These are phyloP conservation scores for Flaveria bidentis DNA, from an alignment of 129 eudicot species.

Conservation along the genomic window DNA sequence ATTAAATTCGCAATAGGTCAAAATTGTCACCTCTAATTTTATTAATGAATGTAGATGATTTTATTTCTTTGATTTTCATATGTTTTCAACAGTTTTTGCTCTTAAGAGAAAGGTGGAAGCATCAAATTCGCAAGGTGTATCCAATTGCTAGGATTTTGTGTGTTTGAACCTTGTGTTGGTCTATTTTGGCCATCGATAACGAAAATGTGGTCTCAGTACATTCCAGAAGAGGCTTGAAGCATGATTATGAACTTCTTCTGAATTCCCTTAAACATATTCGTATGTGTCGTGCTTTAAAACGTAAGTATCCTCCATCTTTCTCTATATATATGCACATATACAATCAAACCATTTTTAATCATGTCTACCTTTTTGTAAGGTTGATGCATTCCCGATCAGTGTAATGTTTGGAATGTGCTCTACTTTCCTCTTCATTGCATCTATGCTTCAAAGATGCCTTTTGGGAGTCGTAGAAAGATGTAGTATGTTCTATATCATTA, in stretches of 20 bases:
- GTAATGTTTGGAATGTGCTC: constrained; percentile 99
- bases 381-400: constrained; percentile 92
- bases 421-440: constrained; percentile 83
- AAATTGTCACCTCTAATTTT: no score
- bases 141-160: constrained; percentile 72
- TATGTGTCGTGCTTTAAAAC: constrained; percentile 61
- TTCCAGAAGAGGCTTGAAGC: constrained; percentile 70
- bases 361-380: constrained; percentile 43
- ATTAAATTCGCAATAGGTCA: no score
- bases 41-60: background rate
- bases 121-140: constrained; percentile 62
- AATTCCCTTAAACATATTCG: constrained; percentile 65
- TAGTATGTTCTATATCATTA: constrained; percentile 49
- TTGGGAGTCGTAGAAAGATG: constrained; percentile 74
- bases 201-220: constrained; percentile 77
- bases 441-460: constrained; percentile 82
- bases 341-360: background rate
- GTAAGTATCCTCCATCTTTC: constrained; percentile 41
- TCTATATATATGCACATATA: background rate
- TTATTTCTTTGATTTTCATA: background rate
- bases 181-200: constrained; percentile 75
- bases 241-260: constrained; percentile 81
- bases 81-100: constrained; percentile 43
- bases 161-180: constrained; percentile 77
- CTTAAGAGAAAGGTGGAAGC: constrained; percentile 63